These are phyloP conservation scores for Cyclanthera cordifolia DNA, from an alignment of 306 rosid species.

Conservation along the genomic window DNA sequence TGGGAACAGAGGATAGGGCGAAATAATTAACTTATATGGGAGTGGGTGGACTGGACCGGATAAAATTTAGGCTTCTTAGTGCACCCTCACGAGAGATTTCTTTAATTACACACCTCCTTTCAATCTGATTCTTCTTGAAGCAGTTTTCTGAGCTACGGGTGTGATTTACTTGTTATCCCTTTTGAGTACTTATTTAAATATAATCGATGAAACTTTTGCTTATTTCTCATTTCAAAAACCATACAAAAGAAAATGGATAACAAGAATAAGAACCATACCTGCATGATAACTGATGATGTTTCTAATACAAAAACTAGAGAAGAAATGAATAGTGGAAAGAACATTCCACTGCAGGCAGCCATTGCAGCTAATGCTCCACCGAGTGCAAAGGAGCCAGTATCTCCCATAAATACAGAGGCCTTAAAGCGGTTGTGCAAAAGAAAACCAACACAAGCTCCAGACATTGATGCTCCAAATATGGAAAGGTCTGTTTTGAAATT, in stretches of 20 bases:
- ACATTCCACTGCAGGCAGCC: conserved; percentile 96
- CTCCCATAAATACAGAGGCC: conserved; percentile 87
- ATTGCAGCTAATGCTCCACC: conserved; percentile 93
- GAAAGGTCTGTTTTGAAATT: conserved; percentile 58
- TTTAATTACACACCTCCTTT: background rate
- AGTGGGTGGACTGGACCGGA: no score
- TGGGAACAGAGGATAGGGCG: no score
- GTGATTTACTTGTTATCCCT: background rate
- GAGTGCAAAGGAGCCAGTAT: conserved; percentile 79
- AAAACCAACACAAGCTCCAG: conserved; percentile 96
- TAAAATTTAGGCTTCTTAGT: no score
- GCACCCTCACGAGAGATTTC: no score
- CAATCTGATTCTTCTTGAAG: background rate
- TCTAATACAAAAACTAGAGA: conserved; percentile 65
- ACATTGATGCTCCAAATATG: conserved; percentile 95
- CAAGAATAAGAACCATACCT: conserved; percentile 31
- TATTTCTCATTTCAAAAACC: background rate
- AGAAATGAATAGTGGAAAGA: conserved; percentile 68
- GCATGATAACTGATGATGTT: conserved; percentile 56
- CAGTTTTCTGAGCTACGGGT: background rate
- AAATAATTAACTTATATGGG: no score
- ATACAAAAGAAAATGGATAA: background rate
- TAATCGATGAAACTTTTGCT: background rate
- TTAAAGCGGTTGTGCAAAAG: conserved; percentile 82
- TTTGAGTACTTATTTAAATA: background rate